These are phyloP conservation scores for Boletus rubescentipes DNA, from an alignment of 768 basidiomycete genomes.

Conservation along the genomic window DNA sequence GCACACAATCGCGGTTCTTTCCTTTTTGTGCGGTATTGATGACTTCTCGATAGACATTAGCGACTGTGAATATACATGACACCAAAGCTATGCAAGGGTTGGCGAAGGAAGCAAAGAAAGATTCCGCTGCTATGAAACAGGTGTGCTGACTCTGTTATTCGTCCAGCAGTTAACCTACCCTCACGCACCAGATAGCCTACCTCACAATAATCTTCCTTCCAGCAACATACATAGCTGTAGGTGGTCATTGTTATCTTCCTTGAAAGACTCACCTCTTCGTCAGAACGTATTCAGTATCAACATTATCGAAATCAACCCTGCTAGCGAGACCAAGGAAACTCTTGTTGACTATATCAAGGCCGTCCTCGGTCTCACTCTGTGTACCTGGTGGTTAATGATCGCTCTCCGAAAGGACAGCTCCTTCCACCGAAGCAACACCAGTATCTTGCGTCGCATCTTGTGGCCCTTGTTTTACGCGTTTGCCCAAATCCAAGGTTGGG, in stretches of 20 bases:
- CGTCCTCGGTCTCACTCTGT: constrained; percentile 44
- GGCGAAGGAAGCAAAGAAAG: neutral
- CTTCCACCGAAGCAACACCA: constrained; percentile 11
- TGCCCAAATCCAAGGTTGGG: neutral
- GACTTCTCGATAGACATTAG: constrained; percentile 44
- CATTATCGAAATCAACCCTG: constrained; percentile 27
- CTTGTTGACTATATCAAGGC: constrained; percentile 40
- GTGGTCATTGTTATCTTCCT: neutral
- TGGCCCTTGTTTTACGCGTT: constrained; percentile 26
- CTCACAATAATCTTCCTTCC: constrained; percentile 60
- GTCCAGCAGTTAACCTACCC: neutral
- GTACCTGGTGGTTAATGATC: constrained; percentile 54
- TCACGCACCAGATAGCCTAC: constrained; percentile 43
- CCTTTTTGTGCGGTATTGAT: neutral
- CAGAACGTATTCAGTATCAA: constrained; percentile 34
- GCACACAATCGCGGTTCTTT: neutral
- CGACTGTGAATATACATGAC: constrained; percentile 51
- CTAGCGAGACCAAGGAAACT: constrained; percentile 20
- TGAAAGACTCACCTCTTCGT: constrained; percentile 15
- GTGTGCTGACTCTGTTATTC: constrained; percentile 3
- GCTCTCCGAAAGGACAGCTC: constrained; percentile 41
- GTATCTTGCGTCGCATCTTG: constrained; percentile 8
- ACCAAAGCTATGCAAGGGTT: constrained; percentile 25
- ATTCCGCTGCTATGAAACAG: constrained; percentile 21
- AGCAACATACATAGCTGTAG: constrained; percentile 40